Evolutionary conservation across 1,284 basidiomycete species (phyloP).

Genomic region (Ganoderma multipileum): DNA sequence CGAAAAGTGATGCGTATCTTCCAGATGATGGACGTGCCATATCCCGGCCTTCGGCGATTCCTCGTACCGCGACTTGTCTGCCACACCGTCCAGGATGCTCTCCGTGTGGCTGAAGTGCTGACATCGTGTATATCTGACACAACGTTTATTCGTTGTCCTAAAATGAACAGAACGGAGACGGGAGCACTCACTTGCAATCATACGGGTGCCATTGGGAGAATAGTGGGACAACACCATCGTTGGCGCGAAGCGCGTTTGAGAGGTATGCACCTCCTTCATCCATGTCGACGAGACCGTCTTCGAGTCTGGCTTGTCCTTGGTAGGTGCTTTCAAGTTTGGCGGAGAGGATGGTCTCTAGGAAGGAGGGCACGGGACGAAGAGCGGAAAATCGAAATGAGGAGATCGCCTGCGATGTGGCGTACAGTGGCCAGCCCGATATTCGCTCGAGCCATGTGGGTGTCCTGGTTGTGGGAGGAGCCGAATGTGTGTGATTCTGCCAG

Average conservation of each 20-base stretch:
- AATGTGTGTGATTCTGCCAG: conserved; percentile 5
- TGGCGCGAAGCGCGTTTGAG: conserved; percentile 38
- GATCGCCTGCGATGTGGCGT: conserved; percentile 37
- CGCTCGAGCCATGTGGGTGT: conserved; percentile 10
- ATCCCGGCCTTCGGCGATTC: conserved; percentile 42
- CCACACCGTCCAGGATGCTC: conserved; percentile 10
- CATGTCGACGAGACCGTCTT: conserved; percentile 22
- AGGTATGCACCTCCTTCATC: conserved; percentile 14
- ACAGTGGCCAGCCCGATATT: conserved; percentile 32
- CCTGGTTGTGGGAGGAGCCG: background rate
- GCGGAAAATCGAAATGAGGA: conserved; percentile 46
- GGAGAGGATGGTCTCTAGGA: conserved; percentile 29
- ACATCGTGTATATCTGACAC: conserved; percentile 33
- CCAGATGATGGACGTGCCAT: conserved; percentile 50
- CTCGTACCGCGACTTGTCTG: conserved; percentile 17
- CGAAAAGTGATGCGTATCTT: conserved; percentile 48
- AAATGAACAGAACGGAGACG: background rate
- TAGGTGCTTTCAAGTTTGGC: conserved; percentile 6
- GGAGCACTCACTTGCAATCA: conserved; percentile 45
- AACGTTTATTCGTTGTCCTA: background rate
- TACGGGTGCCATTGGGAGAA: conserved; percentile 63
- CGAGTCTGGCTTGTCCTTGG: background rate
- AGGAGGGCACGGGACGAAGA: conserved; percentile 46
- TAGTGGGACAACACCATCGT: conserved; percentile 58
- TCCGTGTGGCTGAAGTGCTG: conserved; percentile 28